phyloP scores from a whole-genome alignment of 2,329 filamentous ascomycete species.

The Apiospora sp. region DNA sequence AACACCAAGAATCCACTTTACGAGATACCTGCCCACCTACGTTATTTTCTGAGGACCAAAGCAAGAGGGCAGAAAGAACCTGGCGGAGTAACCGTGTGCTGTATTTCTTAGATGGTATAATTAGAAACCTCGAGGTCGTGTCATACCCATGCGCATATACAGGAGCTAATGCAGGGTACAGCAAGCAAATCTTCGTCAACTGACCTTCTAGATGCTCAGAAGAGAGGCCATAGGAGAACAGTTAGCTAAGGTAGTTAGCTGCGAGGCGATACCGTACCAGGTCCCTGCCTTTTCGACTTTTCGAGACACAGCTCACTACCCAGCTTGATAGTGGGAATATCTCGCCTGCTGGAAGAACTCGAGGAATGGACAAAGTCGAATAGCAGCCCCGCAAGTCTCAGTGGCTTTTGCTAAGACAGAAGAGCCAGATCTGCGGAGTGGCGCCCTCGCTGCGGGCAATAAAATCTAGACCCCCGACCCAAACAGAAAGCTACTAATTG shows the following conservation, averaged over 20 bases:
- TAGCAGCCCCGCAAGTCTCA: constrained; percentile 5
- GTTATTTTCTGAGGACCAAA: not conserved
- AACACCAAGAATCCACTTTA: constrained; percentile 12
- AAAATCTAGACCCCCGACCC: not conserved
- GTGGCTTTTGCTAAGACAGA: constrained; percentile 17
- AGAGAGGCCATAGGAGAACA: constrained; percentile 32
- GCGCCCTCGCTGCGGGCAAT: constrained; percentile 1
- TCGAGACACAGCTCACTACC: not conserved
- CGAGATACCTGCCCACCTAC: not conserved
- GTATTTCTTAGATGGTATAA: not conserved
- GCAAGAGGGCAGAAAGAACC: not conserved
- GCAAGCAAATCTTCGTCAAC: constrained; percentile 36
- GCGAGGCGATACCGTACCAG: constrained; percentile 27
- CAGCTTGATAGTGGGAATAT: not conserved
- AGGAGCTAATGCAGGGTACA: constrained; percentile 35
- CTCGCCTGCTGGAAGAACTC: not conserved
- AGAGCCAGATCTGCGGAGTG: constrained; percentile 7
- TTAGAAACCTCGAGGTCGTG: constrained; percentile 8
- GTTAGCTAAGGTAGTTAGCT: constrained; percentile 25
- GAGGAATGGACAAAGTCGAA: not conserved
- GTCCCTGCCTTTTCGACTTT: not conserved
- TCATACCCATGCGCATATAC: constrained; percentile 30
- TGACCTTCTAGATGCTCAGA: constrained; percentile 31
- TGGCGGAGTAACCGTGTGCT: not conserved
- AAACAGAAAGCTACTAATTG: not conserved